Percentiles rank a stretch among this genome's conserved stretches.
These are phyloP conservation scores for Venturia carpophila DNA, from an alignment of 2,329 filamentous ascomycete genomes.

Conservation along the genomic window DNA sequence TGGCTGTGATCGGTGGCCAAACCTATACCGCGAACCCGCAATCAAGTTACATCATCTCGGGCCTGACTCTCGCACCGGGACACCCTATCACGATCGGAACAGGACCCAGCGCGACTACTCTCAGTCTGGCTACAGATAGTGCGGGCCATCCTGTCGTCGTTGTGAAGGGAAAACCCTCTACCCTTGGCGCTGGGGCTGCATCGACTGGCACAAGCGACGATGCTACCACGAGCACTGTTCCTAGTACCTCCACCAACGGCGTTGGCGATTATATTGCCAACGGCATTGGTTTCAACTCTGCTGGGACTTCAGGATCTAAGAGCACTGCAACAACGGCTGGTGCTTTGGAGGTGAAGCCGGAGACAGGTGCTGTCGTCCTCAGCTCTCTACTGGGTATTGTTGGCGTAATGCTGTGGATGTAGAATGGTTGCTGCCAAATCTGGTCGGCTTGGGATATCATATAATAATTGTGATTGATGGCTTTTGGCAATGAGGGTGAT, in stretches of 20 bases:
- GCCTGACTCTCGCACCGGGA: background rate
- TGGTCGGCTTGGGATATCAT: background rate
- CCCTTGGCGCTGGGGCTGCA: background rate
- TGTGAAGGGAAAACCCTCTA: background rate
- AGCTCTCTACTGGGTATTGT: background rate
- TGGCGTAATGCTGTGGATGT: background rate
- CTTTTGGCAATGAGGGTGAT: background rate
- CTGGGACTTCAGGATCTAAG: background rate
- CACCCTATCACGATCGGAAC: background rate
- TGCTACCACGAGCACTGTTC: background rate
- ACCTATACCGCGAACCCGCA: background rate
- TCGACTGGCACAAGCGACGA: background rate
- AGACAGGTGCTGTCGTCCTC: background rate
- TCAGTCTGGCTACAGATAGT: background rate
- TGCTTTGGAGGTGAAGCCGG: background rate
- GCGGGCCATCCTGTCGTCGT: background rate
- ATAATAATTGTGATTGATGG: background rate
- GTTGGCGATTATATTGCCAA: constrained; percentile 9
- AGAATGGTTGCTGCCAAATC: background rate
- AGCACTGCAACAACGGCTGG: background rate
- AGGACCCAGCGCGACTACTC: background rate
- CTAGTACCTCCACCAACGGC: background rate
- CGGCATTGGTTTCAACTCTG: background rate
- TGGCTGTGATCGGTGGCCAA: background rate
- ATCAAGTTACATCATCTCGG: background rate